Conservation (phyloP, 1,284 basidiomycete genomes). For the Apiotrichum gamsii region DNA sequence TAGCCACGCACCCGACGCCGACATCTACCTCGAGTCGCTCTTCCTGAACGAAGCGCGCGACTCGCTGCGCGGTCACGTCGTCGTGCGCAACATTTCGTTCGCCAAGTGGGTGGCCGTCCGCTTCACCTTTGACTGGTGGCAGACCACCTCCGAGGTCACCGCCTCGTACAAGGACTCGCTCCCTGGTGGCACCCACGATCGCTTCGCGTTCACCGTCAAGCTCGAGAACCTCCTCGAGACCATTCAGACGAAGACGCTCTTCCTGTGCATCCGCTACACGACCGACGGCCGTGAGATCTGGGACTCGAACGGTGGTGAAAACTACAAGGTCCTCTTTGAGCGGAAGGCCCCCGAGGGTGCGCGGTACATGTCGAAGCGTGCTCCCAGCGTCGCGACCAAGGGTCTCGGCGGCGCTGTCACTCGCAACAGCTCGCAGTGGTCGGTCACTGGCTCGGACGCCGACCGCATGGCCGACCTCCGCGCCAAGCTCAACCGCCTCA, state of each 20-base stretch:
- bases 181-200: conserved; percentile 57
- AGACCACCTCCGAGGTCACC: conserved; percentile 88
- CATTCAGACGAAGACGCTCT: conserved; percentile 80
- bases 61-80: conserved; percentile 63
- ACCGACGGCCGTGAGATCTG: conserved; percentile 67
- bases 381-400: conserved; percentile 19
- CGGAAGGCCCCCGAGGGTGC: conserved; percentile 20
- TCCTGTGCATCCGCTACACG: conserved; percentile 72
- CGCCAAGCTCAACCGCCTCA: conserved; percentile 49
- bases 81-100: conserved; percentile 79
- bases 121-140: conserved; percentile 92
- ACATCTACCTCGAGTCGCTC: conserved; percentile 54
- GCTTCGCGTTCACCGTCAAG: conserved; percentile 53
- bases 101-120: conserved; percentile 81
- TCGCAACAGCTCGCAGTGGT: conserved; percentile 42
- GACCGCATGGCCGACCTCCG: conserved; percentile 48
- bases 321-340: conserved; percentile 61
- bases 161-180: conserved; percentile 68
- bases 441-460: conserved; percentile 40
- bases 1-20: conserved; percentile 45
- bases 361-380: conserved; percentile 18
- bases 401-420: conserved; percentile 38
- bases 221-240: conserved; percentile 52
- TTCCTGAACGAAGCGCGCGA: conserved; percentile 58
- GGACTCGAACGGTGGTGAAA: conserved; percentile 81